phyloP scores from a whole-genome alignment of 805 yeast genomes.

The Clavispora vitiphila region DNA sequence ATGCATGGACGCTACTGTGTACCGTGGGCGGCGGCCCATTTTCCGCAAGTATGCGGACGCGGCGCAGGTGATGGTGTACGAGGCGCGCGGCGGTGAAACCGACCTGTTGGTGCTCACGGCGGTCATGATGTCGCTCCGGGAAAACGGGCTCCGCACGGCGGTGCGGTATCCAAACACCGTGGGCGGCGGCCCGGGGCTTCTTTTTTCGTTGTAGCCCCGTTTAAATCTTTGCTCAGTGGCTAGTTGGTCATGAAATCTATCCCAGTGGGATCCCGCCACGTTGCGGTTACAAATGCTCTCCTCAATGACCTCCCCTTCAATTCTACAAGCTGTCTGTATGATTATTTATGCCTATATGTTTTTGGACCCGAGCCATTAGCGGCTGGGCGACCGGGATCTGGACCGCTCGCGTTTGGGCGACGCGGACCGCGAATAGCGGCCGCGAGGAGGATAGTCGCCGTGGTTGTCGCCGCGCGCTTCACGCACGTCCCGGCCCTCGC shows the following conservation, averaged over 20 bases:
- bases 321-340: too few species aligned
- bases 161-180: constrained; percentile 1
- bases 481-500: constrained; percentile 10
- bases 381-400: constrained; percentile 32
- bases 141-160: constrained; percentile 23
- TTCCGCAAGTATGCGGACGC: constrained; percentile 34
- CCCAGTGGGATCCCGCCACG: too few species aligned
- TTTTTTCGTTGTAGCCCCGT: not conserved
- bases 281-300: too few species aligned
- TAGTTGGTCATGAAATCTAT: too few species aligned
- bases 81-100: constrained; percentile 15
- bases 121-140: constrained; percentile 28
- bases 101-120: constrained; percentile 30
- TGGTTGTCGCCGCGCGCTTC: constrained; percentile 3
- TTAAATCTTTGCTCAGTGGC: too few species aligned
- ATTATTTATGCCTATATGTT: not conserved
- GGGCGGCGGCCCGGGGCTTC: not conserved
- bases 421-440: constrained; percentile 29
- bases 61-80: constrained; percentile 33
- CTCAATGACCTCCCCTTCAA: too few species aligned
- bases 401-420: constrained; percentile 31
- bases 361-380: constrained; percentile 7
- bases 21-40: constrained; percentile 14
- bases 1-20: constrained; percentile 25
- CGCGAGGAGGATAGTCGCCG: constrained; percentile 16